Conservation (phyloP, 306 rosid species). For the Lupinus albus region DNA sequence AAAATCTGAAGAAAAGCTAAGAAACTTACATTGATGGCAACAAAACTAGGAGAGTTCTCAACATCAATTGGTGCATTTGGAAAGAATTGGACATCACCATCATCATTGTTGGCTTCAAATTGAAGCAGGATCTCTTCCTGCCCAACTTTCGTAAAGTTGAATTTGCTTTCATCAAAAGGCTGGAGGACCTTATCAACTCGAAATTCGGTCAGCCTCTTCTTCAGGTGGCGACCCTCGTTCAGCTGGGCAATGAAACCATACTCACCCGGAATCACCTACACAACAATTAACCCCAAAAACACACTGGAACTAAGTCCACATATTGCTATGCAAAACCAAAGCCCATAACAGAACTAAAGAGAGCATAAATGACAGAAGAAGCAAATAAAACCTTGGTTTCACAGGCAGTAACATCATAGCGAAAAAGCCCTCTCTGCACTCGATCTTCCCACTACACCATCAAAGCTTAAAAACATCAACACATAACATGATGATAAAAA, state of each 20-base stretch:
- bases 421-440: constrained; percentile 85
- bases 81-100: constrained; percentile 65
- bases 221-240: constrained; percentile 96
- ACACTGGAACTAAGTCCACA: constrained; percentile 15
- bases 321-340: not conserved
- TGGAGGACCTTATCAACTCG: constrained; percentile 95
- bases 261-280: constrained; percentile 82
- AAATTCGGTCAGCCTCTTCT: constrained; percentile 95
- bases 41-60: constrained; percentile 76
- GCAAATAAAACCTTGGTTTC: constrained; percentile 76
- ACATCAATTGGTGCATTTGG: constrained; percentile 70
- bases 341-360: not conserved
- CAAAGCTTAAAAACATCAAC: constrained; percentile 35
- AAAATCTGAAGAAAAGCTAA: not conserved
- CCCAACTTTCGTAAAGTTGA: constrained; percentile 97
- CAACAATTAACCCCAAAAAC: constrained; percentile 4
- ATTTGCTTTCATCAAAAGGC: constrained; percentile 85
- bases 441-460: constrained; percentile 91
- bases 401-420: constrained; percentile 96
- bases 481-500: constrained; percentile 2
- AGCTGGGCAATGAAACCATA: constrained; percentile 93
- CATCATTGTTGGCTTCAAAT: constrained; percentile 70
- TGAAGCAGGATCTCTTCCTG: constrained; percentile 94
- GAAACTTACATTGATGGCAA: constrained; percentile 81
- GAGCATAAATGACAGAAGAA: not conserved